Evolutionary conservation across 495 filamentous ascomycete genomes (phyloP).

Genomic region (Aspergillus baeticus): DNA sequence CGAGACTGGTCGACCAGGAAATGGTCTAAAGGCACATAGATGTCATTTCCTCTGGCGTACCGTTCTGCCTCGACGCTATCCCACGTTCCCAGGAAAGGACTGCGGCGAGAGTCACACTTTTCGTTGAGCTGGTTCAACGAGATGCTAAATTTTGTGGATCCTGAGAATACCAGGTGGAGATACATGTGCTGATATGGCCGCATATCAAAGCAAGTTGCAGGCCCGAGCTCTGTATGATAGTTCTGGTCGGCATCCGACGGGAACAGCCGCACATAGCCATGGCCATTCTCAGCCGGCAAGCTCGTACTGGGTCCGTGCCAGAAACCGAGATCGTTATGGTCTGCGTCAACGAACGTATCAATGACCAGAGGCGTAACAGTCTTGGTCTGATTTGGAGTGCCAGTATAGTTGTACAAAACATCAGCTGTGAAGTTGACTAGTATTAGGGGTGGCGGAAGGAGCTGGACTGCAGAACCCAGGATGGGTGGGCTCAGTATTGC

Average conservation of each 20-base stretch:
- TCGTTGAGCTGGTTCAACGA: slow-evolving; percentile 72
- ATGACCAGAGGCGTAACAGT: slow-evolving; percentile 50
- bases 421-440: not conserved
- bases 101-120: slow-evolving; percentile 54
- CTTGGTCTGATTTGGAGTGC: not conserved
- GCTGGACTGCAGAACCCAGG: slow-evolving; percentile 2
- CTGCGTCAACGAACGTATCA: slow-evolving; percentile 57
- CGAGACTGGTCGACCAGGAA: slow-evolving; percentile 64
- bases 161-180: slow-evolving; percentile 70
- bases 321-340: slow-evolving; percentile 62
- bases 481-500: not conserved
- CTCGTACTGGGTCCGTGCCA: slow-evolving; percentile 72
- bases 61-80: slow-evolving; percentile 69
- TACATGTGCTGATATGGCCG: slow-evolving; percentile 51
- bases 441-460: slow-evolving; percentile 11
- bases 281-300: slow-evolving; percentile 51
- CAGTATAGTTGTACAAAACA: slow-evolving; percentile 22
- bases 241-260: slow-evolving; percentile 66
- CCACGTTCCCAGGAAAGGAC: slow-evolving; percentile 72
- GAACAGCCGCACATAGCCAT: slow-evolving; percentile 53
- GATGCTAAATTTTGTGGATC: slow-evolving; percentile 65
- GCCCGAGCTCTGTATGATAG: slow-evolving; percentile 65
- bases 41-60: slow-evolving; percentile 53
- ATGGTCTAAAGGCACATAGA: slow-evolving; percentile 74
- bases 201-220: slow-evolving; percentile 59